Evolutionary conservation across 108 stramenopile species (phyloP).

Genomic region (Craspedostauros australis): DNA sequence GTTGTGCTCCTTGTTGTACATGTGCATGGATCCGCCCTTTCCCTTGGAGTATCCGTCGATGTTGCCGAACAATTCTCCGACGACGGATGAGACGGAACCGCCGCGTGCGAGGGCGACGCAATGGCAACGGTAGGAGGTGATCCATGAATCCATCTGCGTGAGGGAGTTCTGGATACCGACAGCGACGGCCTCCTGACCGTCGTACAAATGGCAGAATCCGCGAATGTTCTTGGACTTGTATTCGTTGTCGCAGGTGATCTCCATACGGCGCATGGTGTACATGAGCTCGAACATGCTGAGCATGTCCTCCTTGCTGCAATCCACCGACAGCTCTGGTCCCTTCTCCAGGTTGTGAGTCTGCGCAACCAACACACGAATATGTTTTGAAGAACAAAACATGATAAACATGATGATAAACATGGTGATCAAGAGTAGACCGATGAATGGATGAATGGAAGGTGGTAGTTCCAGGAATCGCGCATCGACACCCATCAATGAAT

Average conservation of each 20-base stretch:
- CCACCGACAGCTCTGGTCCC: constrained; percentile 52
- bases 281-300: constrained; percentile 89
- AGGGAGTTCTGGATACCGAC: constrained; percentile 91
- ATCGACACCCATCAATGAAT: neutral
- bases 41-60: constrained; percentile 74
- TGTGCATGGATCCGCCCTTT: constrained; percentile 99
- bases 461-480: neutral
- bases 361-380: neutral
- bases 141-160: constrained; percentile 87
- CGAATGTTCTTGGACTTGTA: constrained; percentile 98
- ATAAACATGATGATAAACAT: neutral
- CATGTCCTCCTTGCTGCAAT: constrained; percentile 90
- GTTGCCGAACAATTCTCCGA: constrained; percentile 92
- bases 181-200: constrained; percentile 99
- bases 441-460: no score
- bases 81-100: constrained; percentile 74
- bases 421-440: neutral
- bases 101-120: constrained; percentile 91
- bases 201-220: constrained; percentile 99
- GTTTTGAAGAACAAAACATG: neutral
- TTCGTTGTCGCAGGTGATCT: constrained; percentile 99
- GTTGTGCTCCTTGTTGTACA: constrained; percentile 97
- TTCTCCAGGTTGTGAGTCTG: constrained; percentile 77
- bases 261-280: constrained; percentile 99
- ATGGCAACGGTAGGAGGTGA: constrained; percentile 98